These are phyloP conservation scores for Neopestalotiopsis sp. DNA, from an alignment of 2,329 filamentous ascomycete species.

Conservation along the genomic window DNA sequence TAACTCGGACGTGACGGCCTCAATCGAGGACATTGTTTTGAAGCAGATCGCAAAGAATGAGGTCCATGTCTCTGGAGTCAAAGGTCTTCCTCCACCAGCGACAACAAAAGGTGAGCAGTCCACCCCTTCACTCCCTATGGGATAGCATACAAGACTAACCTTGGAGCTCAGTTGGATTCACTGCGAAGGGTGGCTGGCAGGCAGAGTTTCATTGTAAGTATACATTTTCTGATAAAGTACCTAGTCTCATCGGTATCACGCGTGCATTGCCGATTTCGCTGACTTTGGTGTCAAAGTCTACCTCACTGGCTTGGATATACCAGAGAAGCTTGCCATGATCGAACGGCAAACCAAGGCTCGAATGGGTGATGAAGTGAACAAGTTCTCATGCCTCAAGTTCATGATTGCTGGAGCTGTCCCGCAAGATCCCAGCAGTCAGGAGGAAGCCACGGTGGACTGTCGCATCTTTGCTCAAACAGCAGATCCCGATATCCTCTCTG, in stretches of 20 bases:
- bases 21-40: slow-evolving; percentile 35
- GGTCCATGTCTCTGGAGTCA: slow-evolving; percentile 38
- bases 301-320: slow-evolving; percentile 18
- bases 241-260: too few relatives aligned
- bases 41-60: slow-evolving; percentile 44
- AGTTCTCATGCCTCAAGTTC: slow-evolving; percentile 36
- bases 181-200: slow-evolving; percentile 17
- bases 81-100: slow-evolving; percentile 32
- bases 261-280: too few relatives aligned
- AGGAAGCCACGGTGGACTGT: slow-evolving; percentile 42
- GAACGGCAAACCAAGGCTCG: slow-evolving; percentile 36
- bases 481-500: slow-evolving; percentile 32
- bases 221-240: too few relatives aligned
- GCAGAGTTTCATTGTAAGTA: slow-evolving; percentile 20
- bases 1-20: slow-evolving; percentile 49
- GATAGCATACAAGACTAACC: too few relatives aligned
- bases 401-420: slow-evolving; percentile 34
- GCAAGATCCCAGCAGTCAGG: slow-evolving; percentile 36
- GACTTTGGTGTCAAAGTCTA: neutral
- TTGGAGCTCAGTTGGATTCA: slow-evolving; percentile 1
- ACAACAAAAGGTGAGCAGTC: slow-evolving; percentile 21
- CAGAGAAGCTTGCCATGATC: slow-evolving; percentile 25
- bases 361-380: slow-evolving; percentile 33
- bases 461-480: slow-evolving; percentile 45
- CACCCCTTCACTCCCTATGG: too few relatives aligned